Base-by-base conservation (phyloP, 306 rosid species). In the Rosa chinensis region DNA sequence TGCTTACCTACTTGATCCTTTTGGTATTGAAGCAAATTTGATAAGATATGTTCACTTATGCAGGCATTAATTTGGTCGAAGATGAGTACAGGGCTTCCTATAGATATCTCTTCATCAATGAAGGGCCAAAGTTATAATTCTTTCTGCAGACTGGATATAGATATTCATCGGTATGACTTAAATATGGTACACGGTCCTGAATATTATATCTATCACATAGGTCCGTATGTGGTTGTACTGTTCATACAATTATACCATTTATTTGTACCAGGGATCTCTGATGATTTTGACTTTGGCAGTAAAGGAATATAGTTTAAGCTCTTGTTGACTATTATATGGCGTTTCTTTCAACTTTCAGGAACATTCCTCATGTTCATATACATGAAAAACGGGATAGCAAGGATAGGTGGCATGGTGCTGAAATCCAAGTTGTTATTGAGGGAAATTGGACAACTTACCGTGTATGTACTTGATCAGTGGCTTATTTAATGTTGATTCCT, bases 21-120 rank as follows among this genome's bases (percentile, higher is more conserved):
- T 69, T 49, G 73, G 16, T 70, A 42, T 56, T 71, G n/a, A 37
- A 45, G 49, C 71, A 11, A 75, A 66, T 39, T 48, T 76, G 16
- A 59, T 40, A 40, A 42, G 17, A 47, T 44, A 52, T 84, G 59
- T 77, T 75, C 48, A 43, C 72, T 66, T 73, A 43, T 83, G 78
- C 90, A 92, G 99, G 99, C 99, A 75, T 82, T 94, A 81, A 94
- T 94, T 82, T 94, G 99, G 99, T 94, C 99, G 68, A 94, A 94
- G 86, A 94, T 94, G 99, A 94, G 99, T 82, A 92, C 99, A 0
- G 97, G 99, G 73, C 99, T 94, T 82, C 99, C 97, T 47, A 92
- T 94, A 84, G 97, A 92, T 85, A 91, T 94, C 72, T 84, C 85
- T 53, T 94, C 99, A 67, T 86, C 99, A 76, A 92, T 94, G 99